Base-by-base conservation (phyloP, 1,139 yeast genomes). In the Pichia sp. region DNA sequence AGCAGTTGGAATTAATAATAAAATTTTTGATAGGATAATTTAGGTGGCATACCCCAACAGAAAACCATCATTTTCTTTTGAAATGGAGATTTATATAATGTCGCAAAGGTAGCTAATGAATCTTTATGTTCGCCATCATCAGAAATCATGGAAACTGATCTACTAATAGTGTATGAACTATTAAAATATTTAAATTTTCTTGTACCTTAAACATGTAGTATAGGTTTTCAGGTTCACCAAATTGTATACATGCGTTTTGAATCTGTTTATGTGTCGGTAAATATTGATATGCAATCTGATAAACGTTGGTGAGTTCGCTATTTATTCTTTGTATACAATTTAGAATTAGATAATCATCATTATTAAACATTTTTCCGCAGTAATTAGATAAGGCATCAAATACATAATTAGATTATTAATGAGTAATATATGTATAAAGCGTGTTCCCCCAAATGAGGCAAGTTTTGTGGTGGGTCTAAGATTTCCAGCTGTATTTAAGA, bases 1-100 rank as follows among this genome's bases (percentile, higher is more conserved):
- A 7, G 45, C 43, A 0, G 85, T 72, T 0, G 95, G 87, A 41
- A 79, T 69, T 48, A 87, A 56, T 82, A 76, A 55, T 73, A 83
- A 40, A 86, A 54, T 3, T 68, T 55, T 0, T 96, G 94, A 41
- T 72, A 62, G 0, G 87, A 65, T 50, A 70, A 71, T 40, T 62
- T 66, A 48, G 82, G 73, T 6, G 72, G 57, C 55, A 81, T 76
- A 1, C 95, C 90, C 80, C 89, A 86, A 2, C 84, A 74, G 9
- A 92, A 64, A 0, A 86, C 94, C 55, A 74, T 80, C 56, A 76
- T 76, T 4, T 69, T 57, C 41, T 74, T 67, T 42, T 69, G 69
- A 4, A 67, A 58, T 64, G 94, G 67, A 2, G 82, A 73, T 43
- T 76, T 79, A 57, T 79, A 85, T 8, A 92, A 66, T 0, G 90